Base-by-base conservation (phyloP, 2,329 filamentous ascomycete species). In the Diplocarpon rosae region DNA sequence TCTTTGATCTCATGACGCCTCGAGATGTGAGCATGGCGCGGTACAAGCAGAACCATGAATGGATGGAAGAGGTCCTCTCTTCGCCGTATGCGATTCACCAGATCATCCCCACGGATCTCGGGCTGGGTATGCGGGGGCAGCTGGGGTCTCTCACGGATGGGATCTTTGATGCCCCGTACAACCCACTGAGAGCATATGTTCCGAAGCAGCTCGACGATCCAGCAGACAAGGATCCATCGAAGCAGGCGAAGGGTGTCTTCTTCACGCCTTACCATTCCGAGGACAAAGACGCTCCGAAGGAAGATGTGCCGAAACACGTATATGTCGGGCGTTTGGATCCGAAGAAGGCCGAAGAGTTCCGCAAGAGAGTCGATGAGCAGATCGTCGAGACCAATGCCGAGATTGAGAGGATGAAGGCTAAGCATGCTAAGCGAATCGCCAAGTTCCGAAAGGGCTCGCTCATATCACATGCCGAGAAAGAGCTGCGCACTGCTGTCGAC, bases 41-140 rank as follows among this genome's bases (percentile, higher is more conserved):
- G 44, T 98, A 95, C 63, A 83, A 83, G 61, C 88, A 95, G 60
- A 93, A 98, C 57, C 90, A 98, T 58, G 87, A 95, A 63, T 96
- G 90, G 92, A 95, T 98, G 86, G 92, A 96, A 60, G 90, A 98
- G 65, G 81, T 98, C 24, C 76, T 96, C 43, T 86, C 85, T 1
- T 96, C 90, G 1, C 87, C 89, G 0, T 95, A 95, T 60, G 74
- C 83, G 17, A 83, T 90, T 50, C 76, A 75, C 39, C 86, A 93
- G 60, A 94, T 98, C 46, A 78, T 82, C 8, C 88, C 90, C 0
- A 78, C 88, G 2, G 89, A 95, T 60, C 75, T 96, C 29, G 88
- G 88, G 1, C 69, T 96, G 9, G 92, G 92, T 3, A 73, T 84
- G 40, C 85, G 81, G 63, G 92, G 92, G 31, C 84, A 89, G 63